Base-by-base conservation (phyloP, 148 eudicot species). In the Tetragonia tetragonoides region DNA sequence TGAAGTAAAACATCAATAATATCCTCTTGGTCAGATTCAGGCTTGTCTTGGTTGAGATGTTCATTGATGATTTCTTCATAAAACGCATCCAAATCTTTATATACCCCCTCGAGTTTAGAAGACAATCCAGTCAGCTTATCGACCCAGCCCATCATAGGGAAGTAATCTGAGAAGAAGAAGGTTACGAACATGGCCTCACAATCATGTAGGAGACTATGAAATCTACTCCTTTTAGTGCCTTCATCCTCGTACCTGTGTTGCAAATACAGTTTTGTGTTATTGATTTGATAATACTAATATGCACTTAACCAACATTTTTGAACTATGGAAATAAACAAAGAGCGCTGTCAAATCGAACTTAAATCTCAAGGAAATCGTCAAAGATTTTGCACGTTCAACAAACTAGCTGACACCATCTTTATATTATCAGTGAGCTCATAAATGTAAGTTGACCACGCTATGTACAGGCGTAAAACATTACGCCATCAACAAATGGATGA, bases 41-140 rank as follows among this genome's bases (percentile, higher is more conserved):
- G 73, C 59, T 42, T 65, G 17, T 56, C 40, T 46, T 70, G 63
- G n/a, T 56, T 34, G 17, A 79, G 76, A 70, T 82, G 83, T 0
- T 85, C 83, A 14, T 77, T 49, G 16, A 85, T 76, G n/a, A 85
- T 68, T 74, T 79, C 67, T 57, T 82, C 78, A 63, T 79, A 82
- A 64, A 79, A 76, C 1, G 9, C 72, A 39, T 82, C 85, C 74
- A 85, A 59, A 0, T 56, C 78, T 5, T 37, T 54, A 21, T 72
- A 85, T 1, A 24, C 51, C 34, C 56, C 82, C 66, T 79, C 76
- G 5, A 82, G 78, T 67, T 76, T 73, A 39, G 75, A 53, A n/a
- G 66, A 61, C 10, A 71, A 15, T 41, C 80, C 82, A 0, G 14
- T 61, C 17, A 85, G 28, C 62, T 60, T 82, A 72, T 85, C 87